A percentile compares a stretch with the other conserved stretches of the same genome.
These are phyloP conservation scores for Skeletonema potamos DNA, from an alignment of 108 stramenopile species.

Conservation along the genomic window DNA sequence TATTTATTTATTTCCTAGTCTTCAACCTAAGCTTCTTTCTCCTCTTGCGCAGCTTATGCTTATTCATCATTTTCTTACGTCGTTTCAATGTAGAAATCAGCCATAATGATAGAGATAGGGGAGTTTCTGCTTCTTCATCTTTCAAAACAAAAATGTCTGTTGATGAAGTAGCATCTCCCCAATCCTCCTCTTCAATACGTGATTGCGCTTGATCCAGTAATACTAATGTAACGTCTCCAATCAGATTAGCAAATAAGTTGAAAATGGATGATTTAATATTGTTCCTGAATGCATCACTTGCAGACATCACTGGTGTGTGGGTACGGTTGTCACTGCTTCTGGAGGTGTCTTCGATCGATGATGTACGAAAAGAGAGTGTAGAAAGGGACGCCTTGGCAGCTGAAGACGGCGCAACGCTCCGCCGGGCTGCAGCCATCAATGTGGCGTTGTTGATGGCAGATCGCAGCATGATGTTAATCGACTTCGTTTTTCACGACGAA, in stretches of 20 bases:
- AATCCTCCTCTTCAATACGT: background rate
- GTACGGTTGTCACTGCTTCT: background rate
- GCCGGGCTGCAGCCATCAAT: background rate
- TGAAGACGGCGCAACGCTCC: background rate
- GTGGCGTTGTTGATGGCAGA: background rate
- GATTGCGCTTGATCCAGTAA: background rate
- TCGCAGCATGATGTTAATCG: background rate
- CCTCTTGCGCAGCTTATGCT: slow-evolving; percentile 86
- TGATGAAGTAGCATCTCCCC: background rate
- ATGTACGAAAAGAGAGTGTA: background rate
- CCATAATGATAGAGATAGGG: slow-evolving; percentile 29
- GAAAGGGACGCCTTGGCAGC: background rate
- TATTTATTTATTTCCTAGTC: slow-evolving; percentile 55
- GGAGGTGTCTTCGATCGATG: background rate
- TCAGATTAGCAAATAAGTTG: background rate
- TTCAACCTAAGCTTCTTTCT: slow-evolving; percentile 80
- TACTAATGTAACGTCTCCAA: background rate
- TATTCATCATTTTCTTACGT: slow-evolving; percentile 87
- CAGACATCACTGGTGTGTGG: background rate
- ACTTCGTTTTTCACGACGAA: too few species aligned
- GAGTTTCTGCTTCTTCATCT: background rate
- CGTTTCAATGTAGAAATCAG: slow-evolving; percentile 79
- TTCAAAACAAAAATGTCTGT: background rate
- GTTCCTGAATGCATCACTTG: background rate
- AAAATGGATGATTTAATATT: background rate